Conservation (phyloP, 148 eudicot species). For the Cornus kousa region DNA sequence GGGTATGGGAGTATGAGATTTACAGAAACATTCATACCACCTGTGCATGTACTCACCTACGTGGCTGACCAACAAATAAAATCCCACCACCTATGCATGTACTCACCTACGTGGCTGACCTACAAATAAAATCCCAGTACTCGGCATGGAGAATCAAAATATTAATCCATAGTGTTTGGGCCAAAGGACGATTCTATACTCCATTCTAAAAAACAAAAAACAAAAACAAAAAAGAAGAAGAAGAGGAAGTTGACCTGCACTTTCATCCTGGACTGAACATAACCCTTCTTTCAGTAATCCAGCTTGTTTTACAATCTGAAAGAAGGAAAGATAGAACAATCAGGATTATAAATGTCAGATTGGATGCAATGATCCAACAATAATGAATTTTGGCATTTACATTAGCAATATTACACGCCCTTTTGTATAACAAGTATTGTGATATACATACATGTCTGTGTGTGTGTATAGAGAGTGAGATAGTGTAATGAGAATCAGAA, state of each 20-base stretch:
- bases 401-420: not conserved
- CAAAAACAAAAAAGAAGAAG: not conserved
- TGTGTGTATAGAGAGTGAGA: not conserved
- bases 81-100: not conserved
- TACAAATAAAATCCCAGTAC: not conserved
- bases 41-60: not conserved
- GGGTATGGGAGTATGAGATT: not conserved
- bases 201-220: not conserved
- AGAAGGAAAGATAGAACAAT: conserved; percentile 12
- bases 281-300: conserved; percentile 83
- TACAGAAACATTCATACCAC: not conserved
- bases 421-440: not conserved
- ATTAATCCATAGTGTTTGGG: conserved; percentile 1
- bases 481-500: not conserved
- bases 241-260: conserved; percentile 58
- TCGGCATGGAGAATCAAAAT: not conserved
- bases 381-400: not conserved
- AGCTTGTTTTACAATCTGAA: conserved; percentile 71
- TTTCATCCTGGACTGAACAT: conserved; percentile 96
- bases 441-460: not conserved
- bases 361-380: not conserved
- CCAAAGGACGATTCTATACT: not conserved
- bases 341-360: conserved; percentile 7
- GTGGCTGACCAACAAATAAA: not conserved
- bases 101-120: too few relatives aligned